Percentiles rank a stretch among this genome's conserved stretches.
Evolutionary conservation across 2,329 filamentous ascomycete species (phyloP).

Genomic region (Trichoderma breve): DNA sequence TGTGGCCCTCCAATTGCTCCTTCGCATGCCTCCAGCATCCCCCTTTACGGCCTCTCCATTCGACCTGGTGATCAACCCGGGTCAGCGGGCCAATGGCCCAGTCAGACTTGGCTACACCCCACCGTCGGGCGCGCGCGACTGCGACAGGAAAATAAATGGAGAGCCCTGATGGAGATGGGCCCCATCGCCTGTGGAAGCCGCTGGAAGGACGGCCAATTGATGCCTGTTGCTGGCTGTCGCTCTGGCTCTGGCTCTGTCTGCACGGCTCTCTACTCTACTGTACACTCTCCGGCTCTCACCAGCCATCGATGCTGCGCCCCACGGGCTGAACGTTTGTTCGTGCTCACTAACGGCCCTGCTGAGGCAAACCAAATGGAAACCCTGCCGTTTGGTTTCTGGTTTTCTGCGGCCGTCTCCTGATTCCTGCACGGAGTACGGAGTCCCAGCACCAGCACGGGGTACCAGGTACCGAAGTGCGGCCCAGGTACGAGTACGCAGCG

Average conservation of each 20-base stretch:
- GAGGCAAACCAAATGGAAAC: background rate
- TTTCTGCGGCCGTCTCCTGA: background rate
- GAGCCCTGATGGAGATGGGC: slow-evolving; percentile 1
- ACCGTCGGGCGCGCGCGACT: slow-evolving; percentile 7
- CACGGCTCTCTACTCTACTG: too few species aligned
- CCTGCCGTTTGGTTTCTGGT: background rate
- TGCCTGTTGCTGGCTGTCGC: background rate
- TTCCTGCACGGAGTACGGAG: background rate
- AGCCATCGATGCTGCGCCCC: slow-evolving; percentile 18
- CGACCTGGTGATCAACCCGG: slow-evolving; percentile 27
- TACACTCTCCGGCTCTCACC: background rate
- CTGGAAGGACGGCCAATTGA: slow-evolving; percentile 21
- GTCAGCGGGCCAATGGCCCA: slow-evolving; percentile 24
- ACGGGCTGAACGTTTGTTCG: slow-evolving; percentile 17
- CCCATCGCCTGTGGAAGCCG: slow-evolving; percentile 24
- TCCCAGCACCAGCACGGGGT: background rate
- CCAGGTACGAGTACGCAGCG: slow-evolving; percentile 1
- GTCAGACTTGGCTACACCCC: slow-evolving; percentile 18
- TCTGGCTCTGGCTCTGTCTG: background rate
- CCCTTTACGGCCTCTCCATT: slow-evolving; percentile 16
- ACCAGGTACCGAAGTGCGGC: background rate
- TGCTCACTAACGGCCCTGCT: background rate
- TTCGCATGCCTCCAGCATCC: slow-evolving; percentile 18
- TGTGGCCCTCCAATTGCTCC: slow-evolving; percentile 15
- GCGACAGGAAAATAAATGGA: slow-evolving; percentile 1